Conservation (phyloP, 2,329 filamentous ascomycete genomes). For the Stachybotrys chlorohalonatus region DNA sequence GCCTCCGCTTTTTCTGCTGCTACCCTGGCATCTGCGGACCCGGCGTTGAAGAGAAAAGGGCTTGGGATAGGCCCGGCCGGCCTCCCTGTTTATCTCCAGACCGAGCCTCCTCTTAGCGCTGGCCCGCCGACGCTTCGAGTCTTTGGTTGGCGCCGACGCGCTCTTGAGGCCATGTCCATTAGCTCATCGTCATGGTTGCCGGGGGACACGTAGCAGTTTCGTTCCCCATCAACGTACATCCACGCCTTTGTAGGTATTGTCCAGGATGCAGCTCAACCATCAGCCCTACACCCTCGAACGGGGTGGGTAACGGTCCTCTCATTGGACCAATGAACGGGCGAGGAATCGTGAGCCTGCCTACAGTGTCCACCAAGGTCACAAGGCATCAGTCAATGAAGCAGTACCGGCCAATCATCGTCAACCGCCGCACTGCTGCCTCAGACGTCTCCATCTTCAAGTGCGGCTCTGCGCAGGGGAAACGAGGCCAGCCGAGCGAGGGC, state of each 20-base stretch:
- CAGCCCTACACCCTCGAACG: not conserved
- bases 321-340: not conserved
- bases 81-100: not conserved
- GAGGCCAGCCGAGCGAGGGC: not conserved
- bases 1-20: not conserved
- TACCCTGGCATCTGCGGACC: not conserved
- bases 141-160: not conserved
- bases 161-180: not conserved
- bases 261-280: not conserved
- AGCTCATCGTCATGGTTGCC: not conserved
- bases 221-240: not conserved
- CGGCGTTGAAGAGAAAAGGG: too few species aligned
- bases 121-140: not conserved
- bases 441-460: not conserved
- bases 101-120: not conserved
- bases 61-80: not conserved
- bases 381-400: not conserved
- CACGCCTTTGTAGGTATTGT: not conserved
- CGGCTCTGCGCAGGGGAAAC: not conserved
- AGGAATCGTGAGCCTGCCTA: not conserved
- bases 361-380: not conserved
- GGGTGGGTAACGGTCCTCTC: not conserved
- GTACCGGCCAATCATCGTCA: not conserved
- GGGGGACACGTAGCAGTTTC: not conserved
- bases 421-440: not conserved